Evolutionary conservation across 2,329 filamentous ascomycete genomes (phyloP), one percentile per base, ranked within the genome.

Genomic region (Sporothrix protearum): DNA sequence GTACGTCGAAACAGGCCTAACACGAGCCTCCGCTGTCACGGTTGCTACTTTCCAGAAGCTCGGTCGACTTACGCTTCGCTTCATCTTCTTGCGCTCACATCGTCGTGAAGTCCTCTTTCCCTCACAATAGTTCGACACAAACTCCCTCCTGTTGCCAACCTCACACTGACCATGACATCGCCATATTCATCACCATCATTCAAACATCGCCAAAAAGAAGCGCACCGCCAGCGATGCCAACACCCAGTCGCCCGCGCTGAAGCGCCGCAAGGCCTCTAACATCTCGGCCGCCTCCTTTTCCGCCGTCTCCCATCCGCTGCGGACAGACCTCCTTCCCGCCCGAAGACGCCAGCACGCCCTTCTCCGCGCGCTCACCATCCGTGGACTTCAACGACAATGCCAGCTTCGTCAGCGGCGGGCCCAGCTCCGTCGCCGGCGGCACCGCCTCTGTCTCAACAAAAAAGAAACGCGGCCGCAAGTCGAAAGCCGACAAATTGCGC

Each of bases 271-370:
- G 78, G 85, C 89, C 6, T 93, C 90, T 14, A 86, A 81, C 73
- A 83, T 89, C 74, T 89, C 89, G 3, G 82, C 85, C 33, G 80
- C 85, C 9, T 87, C 87, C 8, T 77, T 78, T 16, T 71, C 63
- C 76, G 86, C 87, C 1, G 45, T 36, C 45, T 83, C 86, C 0
- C 91, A 93, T 75, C 91, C 91, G 1, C 87, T 96, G 1, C 91
- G 92, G 51, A n/a, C 91, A 94, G 77, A 94, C 93, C 4, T 93
- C 92, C 0, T 96, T 94, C 77, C 91, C 92, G 0, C 91, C 92
- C 33, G 90, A 89, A 72, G 83, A 87, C 70, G 80, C 80, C 45
- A 80, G 83, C 28, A 88, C 87, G 2, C 85, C 87, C 0, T 85
- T 85, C 53, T 83, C 81, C 74, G 84, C 84, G 22, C 87, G 90